Evolutionary conservation across 345 rosid genomes (phyloP), one percentile per base, ranked within the genome.

Genomic region (Linum lewisii): DNA sequence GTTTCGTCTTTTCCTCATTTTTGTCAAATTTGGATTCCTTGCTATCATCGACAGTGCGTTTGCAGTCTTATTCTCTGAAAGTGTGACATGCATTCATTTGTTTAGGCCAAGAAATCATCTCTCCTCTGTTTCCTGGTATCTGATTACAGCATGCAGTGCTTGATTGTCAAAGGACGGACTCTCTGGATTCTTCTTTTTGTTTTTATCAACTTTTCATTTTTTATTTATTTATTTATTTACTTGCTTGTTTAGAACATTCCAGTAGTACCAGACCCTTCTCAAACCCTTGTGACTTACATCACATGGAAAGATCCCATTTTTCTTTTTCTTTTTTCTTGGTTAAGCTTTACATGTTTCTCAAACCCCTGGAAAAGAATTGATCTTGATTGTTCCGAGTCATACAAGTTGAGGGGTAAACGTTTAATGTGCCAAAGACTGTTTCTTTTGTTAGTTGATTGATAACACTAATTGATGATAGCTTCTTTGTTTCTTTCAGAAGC

Each of bases 401-500:
- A 16, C 9, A 7, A 42, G 47, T 42, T 42, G 47, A 34, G 10
- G 10, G 5, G 38, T 6, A 11, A 34, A 34, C 10, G 38, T 5
- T 5, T n/a, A n/a, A n/a, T n/a, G n/a, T n/a, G n/a, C n/a, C n/a
- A n/a, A n/a, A n/a, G n/a, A n/a, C 34, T 29, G 34, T 29, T 29
- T 29, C 34, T 29, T 5, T 29, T 29, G 34, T 29, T 29, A 8
- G 34, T 4, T 42, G 18, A 34, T 34, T 2, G 15, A 16, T 7
- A 42, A 1, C 4, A 42, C 47, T 5, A 42, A 6, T 42, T 11
- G 18, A 42, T 42, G 1, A 42, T 34, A 11, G 25, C 58, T 19
- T 54, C 16, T 47, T 61, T 68, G 29, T 60, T 7, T 60, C 14
- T 24, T 59, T 50, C 79, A 82, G 94, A 82, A 72, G 90, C 96